Base-by-base conservation (phyloP, 192 early-diverging fungal genomes). In the Coemansia sp. region DNA sequence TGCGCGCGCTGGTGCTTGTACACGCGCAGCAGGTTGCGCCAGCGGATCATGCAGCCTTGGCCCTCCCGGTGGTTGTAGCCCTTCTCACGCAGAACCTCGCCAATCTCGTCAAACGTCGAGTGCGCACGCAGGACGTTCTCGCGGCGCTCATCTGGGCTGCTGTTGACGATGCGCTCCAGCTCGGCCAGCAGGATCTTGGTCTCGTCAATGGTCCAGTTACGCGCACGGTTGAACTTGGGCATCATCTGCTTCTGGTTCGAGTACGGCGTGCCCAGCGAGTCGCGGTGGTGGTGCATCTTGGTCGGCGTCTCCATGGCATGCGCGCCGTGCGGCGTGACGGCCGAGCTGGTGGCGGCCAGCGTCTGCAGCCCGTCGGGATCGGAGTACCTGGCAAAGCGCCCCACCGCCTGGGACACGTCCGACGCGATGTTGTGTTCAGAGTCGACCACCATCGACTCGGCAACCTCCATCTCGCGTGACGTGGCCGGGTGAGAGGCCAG, bases 1-100 rank as follows among this genome's bases (percentile, higher is more conserved):
- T 78, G 66, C 26, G 81, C 77, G 41, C 78, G 75, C 39, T 83
- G 82, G 38, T 90, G 82, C 56, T 82, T 64, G 70, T 91, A 95
- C 28, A 92, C 56, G 40, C 86, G 84, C 49, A 95, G 78, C 30
- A 89, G 75, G 31, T 75, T 75, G 71, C 71, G 71, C 71, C 71
- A 75, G 64, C 71, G 71, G 59, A 75, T 67, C 71, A 75, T 67
- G 51, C 71, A 75, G 7, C 64, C 71, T 32, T 75, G 71, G 50
- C 65, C 65, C 21, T 75, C 71, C 42, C 71, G 59, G 69, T 61
- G 60, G 28, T 28, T 25, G 37, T 64, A 75, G 23, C 60, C 65
- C 33, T 67, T 59, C 19, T 54, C 47, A 47, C 65, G 63, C 47
- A 75, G 55, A 11, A 43, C 45, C 40, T 67, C 60, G 27, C 59